Base-by-base conservation (phyloP, 371 early-diverging fungal species). In the Mucor sp. region DNA sequence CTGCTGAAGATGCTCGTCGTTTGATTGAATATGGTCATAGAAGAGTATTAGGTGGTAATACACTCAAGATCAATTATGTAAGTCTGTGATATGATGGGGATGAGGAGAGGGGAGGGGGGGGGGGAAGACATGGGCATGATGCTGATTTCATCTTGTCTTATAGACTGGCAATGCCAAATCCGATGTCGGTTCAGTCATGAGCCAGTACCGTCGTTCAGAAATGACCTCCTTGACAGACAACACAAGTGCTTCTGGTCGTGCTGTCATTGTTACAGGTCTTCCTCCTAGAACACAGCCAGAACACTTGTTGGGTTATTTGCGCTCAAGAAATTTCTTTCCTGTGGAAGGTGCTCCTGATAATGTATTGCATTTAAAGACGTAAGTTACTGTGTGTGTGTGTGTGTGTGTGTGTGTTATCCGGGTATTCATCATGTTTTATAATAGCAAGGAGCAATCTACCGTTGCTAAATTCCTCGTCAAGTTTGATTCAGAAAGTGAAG, bases 401-500 rank as follows among this genome's bases (percentile, higher is more conserved):
- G n/a, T n/a, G n/a, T n/a, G n/a, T n/a, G n/a, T n/a, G n/a, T n/a
- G n/a, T n/a, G n/a, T n/a, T n/a, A n/a, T n/a, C n/a, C n/a, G n/a
- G n/a, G n/a, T n/a, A n/a, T n/a, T n/a, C n/a, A n/a, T n/a, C n/a
- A n/a, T n/a, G n/a, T n/a, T n/a, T n/a, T n/a, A n/a, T n/a, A n/a
- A 30, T 67, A 82, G 80, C 23, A 74, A 69, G 56, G 39, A 71
- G 8, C 70, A 66, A 55, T 65, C 79, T 0, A 66, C 69, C n/a
- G 76, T 77, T 3, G 63, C 72, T 41, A 83, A 79, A 56, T 83
- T 79, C 37, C 66, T 83, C 35, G 74, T 83, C 27, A 83, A 79
- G 47, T 80, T 83, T 71, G 81, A 76, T 15, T 77, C 81, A 15
- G 83, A 83, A 63, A 70, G 79, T 39, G 83, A 83, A 68, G 83